phyloP scores from a whole-genome alignment of 805 yeast genomes.

The Teunomyces tritomae region DNA sequence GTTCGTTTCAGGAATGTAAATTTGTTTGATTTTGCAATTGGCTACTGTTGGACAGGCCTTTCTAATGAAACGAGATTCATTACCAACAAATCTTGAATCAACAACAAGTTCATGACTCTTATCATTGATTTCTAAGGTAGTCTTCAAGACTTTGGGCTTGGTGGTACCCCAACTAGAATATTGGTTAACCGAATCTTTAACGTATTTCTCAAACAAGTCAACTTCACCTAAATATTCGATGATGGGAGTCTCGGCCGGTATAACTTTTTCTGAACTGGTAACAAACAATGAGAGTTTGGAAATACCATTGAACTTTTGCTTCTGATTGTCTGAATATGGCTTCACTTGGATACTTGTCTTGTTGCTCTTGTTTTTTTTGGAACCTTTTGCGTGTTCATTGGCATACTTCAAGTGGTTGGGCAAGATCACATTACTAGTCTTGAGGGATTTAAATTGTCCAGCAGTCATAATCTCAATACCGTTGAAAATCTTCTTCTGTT shows the following conservation, averaged over 20 bases:
- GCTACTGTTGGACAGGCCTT: conserved; percentile 64
- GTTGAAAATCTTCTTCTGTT: background rate
- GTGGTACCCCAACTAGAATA: conserved; percentile 72
- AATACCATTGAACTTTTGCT: conserved; percentile 64
- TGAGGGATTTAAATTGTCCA: conserved; percentile 26
- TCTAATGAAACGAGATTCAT: conserved; percentile 69
- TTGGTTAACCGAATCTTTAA: conserved; percentile 67
- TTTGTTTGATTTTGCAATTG: conserved; percentile 62
- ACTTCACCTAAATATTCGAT: conserved; percentile 73
- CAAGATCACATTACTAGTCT: conserved; percentile 28
- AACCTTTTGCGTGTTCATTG: conserved; percentile 31
- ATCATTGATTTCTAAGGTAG: conserved; percentile 11
- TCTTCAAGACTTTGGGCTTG: conserved; percentile 37
- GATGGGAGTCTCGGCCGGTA: conserved; percentile 50
- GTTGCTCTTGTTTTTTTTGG: conserved; percentile 19
- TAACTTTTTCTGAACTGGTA: conserved; percentile 14
- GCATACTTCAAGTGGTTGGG: conserved; percentile 34
- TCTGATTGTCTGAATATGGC: conserved; percentile 56
- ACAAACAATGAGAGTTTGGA: conserved; percentile 63
- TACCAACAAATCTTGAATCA: conserved; percentile 81
- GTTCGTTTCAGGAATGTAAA: conserved; percentile 39
- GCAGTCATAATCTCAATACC: conserved; percentile 21
- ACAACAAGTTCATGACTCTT: conserved; percentile 61
- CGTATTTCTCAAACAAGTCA: conserved; percentile 62
- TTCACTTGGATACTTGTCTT: conserved; percentile 46